Percentiles rank a stretch among this genome's conserved stretches.
Conservation (phyloP, 805 yeast genomes). For the Brettanomyces naardenensis region DNA sequence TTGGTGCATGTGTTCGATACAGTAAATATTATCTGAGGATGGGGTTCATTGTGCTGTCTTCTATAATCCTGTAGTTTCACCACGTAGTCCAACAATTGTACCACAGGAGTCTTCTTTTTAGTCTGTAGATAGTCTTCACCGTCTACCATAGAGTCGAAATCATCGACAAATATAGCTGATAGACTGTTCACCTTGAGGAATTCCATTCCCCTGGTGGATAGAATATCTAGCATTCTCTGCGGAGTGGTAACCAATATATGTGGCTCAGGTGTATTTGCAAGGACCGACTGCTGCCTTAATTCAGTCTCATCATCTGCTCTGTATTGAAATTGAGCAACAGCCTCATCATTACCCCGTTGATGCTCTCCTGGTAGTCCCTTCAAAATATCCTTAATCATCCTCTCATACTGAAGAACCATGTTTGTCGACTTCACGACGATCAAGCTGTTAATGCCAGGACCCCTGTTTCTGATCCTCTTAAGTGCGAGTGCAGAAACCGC, state of each 20-base stretch:
- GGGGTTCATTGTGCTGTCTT: constrained; percentile 24
- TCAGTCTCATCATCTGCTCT: constrained; percentile 21
- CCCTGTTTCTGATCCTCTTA: constrained; percentile 16
- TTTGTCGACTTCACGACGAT: constrained; percentile 24
- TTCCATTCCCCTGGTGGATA: constrained; percentile 26
- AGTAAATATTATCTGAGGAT: constrained; percentile 24
- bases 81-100: constrained; percentile 24
- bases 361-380: constrained; percentile 4
- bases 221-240: constrained; percentile 27
- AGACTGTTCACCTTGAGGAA: constrained; percentile 21
- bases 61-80: constrained; percentile 25
- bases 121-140: constrained; percentile 10
- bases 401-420: constrained; percentile 18
- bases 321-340: constrained; percentile 24
- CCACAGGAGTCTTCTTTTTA: constrained; percentile 21
- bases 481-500: constrained; percentile 20
- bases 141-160: constrained; percentile 25
- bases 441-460: constrained; percentile 22
- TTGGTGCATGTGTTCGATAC: constrained; percentile 28
- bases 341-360: not conserved
- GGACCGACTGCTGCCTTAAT: constrained; percentile 15
- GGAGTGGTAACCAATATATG: constrained; percentile 29
- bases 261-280: constrained; percentile 20
- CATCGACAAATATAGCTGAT: constrained; percentile 25
- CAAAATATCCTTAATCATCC: constrained; percentile 10